Conservation (phyloP, 1,139 yeast genomes). For the Magnusiomyces suaveolens region DNA sequence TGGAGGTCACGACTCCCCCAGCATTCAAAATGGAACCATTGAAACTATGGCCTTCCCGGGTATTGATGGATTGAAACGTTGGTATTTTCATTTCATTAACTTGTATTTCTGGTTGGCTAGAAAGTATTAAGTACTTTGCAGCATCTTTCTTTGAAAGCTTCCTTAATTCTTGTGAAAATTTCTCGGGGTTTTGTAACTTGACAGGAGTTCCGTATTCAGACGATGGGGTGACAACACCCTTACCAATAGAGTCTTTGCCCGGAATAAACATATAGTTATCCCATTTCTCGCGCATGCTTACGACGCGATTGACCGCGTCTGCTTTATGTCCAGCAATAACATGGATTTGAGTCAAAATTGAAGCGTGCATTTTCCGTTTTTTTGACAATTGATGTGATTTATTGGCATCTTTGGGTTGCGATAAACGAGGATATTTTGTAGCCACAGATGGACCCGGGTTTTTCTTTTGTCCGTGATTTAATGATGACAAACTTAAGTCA, state of each 20-base stretch:
- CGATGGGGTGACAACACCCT: conserved; percentile 12
- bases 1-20: conserved; percentile 23
- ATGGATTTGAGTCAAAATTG: not conserved
- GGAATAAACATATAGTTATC: conserved; percentile 30
- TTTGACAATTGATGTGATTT: not conserved
- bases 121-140: not conserved
- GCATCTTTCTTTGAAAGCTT: not conserved
- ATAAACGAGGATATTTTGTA: not conserved
- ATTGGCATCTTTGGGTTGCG: not conserved
- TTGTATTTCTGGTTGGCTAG: not conserved
- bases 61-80: conserved; percentile 4
- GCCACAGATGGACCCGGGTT: not conserved
- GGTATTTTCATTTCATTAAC: conserved; percentile 4
- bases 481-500: not conserved
- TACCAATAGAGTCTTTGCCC: conserved; percentile 14
- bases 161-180: not conserved
- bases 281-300: conserved; percentile 21
- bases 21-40: conserved; percentile 21
- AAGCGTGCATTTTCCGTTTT: conserved; percentile 1
- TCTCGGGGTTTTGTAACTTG: not conserved
- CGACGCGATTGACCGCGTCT: not conserved
- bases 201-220: not conserved
- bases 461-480: not conserved
- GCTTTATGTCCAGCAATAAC: conserved; percentile 1
- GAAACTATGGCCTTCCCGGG: not conserved